phyloP scores from a whole-genome alignment of 305 asterid species.

The Fraxinus latifolia region DNA sequence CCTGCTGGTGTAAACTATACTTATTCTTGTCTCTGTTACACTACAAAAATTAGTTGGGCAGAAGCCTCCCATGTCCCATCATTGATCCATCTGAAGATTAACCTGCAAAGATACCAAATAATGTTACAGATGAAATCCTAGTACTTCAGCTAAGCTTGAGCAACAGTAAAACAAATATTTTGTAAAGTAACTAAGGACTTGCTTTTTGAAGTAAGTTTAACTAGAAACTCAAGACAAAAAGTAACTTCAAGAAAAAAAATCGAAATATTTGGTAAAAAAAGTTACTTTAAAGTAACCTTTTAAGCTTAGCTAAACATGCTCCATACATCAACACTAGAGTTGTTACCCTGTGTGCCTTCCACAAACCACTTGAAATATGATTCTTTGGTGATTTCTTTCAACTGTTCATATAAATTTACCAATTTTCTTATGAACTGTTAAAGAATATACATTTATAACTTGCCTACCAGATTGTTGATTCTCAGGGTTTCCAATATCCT shows the following conservation, averaged over 20 bases:
- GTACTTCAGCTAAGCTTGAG: too few relatives aligned
- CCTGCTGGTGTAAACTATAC: conserved; percentile 6
- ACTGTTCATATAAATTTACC: background rate
- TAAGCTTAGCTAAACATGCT: background rate
- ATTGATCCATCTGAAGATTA: background rate
- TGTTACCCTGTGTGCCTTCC: background rate
- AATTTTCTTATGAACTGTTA: background rate
- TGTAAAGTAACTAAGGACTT: background rate
- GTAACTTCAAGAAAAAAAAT: background rate
- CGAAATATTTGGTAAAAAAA: background rate
- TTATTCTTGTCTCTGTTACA: background rate
- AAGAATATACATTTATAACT: background rate
- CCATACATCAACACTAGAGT: background rate
- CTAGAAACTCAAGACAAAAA: background rate
- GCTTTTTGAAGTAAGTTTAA: background rate
- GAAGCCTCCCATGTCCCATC: background rate
- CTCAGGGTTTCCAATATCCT: conserved; percentile 31
- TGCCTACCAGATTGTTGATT: conserved; percentile 39
- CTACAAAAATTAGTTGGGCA: conserved; percentile 37
- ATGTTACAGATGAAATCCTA: background rate
- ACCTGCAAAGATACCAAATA: conserved; percentile 26
- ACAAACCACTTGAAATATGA: background rate
- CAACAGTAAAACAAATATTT: too few relatives aligned
- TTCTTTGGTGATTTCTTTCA: background rate
- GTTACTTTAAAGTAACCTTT: background rate